A percentile compares a stretch with the other conserved stretches of the same genome.
Conservation (phyloP, 2,329 filamentous ascomycete species). For the Passalora sequoiae region DNA sequence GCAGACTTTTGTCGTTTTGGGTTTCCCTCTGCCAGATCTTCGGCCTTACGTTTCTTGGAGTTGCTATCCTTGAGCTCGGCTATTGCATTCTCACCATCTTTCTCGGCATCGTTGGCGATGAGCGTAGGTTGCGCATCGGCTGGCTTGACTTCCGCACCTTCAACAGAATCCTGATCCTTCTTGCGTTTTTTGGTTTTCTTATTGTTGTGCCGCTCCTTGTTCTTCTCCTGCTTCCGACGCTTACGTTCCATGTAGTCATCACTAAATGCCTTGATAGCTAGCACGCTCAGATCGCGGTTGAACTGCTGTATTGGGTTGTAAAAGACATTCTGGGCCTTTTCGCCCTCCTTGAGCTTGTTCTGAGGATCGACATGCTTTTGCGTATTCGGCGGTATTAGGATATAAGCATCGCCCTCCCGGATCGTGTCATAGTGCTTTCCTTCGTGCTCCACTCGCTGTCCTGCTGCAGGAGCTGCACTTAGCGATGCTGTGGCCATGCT, state of each 20-base stretch:
- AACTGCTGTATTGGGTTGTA: slow-evolving; percentile 99
- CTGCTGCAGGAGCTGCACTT: slow-evolving; percentile 24
- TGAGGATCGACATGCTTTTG: slow-evolving; percentile 46
- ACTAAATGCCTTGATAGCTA: slow-evolving; percentile 85
- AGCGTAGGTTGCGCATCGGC: slow-evolving; percentile 9
- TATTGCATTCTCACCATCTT: neutral
- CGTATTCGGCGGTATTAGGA: slow-evolving; percentile 55
- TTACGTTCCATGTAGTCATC: slow-evolving; percentile 49
- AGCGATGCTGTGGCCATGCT: slow-evolving; percentile 16
- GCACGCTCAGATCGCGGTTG: slow-evolving; percentile 89
- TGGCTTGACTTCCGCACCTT: slow-evolving; percentile 16
- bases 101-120: neutral
- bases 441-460: slow-evolving; percentile 32
- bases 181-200: slow-evolving; percentile 33
- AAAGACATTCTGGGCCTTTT: slow-evolving; percentile 58
- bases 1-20: no score
- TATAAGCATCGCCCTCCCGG: slow-evolving; percentile 63
- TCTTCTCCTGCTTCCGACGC: slow-evolving; percentile 29
- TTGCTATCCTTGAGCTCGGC: neutral
- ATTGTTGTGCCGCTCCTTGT: slow-evolving; percentile 27
- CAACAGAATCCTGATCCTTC: slow-evolving; percentile 26
- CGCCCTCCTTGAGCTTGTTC: slow-evolving; percentile 33
- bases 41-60: no score
- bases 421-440: slow-evolving; percentile 47
- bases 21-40: no score